Percentiles rank a stretch among this genome's conserved stretches.
These are phyloP conservation scores for Mucor lusitanicus DNA, from an alignment of 371 early-diverging fungal genomes.

Conservation along the genomic window DNA sequence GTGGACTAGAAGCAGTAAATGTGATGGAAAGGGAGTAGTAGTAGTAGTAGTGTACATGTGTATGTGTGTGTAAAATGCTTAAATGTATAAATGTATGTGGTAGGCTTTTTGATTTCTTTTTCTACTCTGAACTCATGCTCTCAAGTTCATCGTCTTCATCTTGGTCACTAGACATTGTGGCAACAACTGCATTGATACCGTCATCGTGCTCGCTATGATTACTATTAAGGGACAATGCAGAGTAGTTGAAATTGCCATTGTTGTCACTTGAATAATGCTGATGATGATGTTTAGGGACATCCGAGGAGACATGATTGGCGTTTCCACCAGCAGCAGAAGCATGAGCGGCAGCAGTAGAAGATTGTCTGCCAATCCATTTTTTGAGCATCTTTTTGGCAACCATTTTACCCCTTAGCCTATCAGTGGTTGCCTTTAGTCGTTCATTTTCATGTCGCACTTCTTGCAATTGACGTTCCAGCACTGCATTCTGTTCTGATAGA, in stretches of 20 bases:
- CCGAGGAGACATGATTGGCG: not conserved
- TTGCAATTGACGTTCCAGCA: constrained; percentile 52
- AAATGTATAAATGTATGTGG: not conserved
- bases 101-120: not conserved
- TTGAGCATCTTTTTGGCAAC: constrained; percentile 64
- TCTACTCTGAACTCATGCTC: constrained; percentile 19
- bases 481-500: constrained; percentile 56
- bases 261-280: not conserved
- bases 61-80: not conserved
- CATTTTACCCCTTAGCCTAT: constrained; percentile 57
- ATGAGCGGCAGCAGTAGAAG: not conserved
- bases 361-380: constrained; percentile 43
- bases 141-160: constrained; percentile 27
- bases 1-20: not conserved
- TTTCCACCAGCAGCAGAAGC: not conserved
- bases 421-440: constrained; percentile 46
- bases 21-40: not conserved
- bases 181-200: constrained; percentile 8
- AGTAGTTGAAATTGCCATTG: constrained; percentile 13
- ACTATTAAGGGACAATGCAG: constrained; percentile 17
- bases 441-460: constrained; percentile 57
- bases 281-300: not conserved
- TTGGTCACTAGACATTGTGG: constrained; percentile 13
- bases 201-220: constrained; percentile 11
- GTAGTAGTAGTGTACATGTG: not conserved